These are phyloP conservation scores for Bruguiera hainesii DNA, from an alignment of 441 rosid species.

Conservation along the genomic window DNA sequence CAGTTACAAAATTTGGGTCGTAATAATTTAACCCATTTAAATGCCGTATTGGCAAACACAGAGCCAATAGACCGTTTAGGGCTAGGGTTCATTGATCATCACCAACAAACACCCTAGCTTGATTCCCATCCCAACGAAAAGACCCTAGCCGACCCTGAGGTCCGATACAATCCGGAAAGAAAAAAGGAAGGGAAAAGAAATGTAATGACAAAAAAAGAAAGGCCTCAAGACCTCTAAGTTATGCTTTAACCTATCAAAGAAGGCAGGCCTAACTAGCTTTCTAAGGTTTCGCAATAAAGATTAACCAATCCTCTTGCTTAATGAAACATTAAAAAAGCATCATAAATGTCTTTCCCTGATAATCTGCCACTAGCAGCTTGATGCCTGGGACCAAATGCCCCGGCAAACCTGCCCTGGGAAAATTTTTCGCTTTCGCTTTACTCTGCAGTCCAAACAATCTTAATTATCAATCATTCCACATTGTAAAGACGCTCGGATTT, in stretches of 20 bases:
- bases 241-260: constrained; percentile 5
- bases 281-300: constrained; percentile 11
- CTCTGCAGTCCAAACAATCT: neutral
- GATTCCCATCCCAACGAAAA: constrained; percentile 1
- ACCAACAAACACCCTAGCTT: constrained; percentile 8
- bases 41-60: constrained; percentile 14
- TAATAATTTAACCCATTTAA: constrained; percentile 13
- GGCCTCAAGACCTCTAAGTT: no score
- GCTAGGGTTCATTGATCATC: constrained; percentile 14
- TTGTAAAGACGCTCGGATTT: constrained; percentile 71
- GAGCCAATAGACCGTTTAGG: constrained; percentile 4
- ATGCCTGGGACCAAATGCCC: no score
- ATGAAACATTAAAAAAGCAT: constrained; percentile 12
- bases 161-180: neutral
- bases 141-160: no score
- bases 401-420: neutral
- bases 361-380: no score
- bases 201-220: no score
- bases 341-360: neutral
- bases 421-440: no score
- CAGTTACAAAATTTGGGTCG: constrained; percentile 42
- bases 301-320: neutral
- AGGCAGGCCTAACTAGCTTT: neutral
- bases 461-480: constrained; percentile 69
- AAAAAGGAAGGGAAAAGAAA: neutral